Evolutionary conservation across 225 moss, liverwort and hornwort genomes (phyloP).

Genomic region (Climacium dendroides): DNA sequence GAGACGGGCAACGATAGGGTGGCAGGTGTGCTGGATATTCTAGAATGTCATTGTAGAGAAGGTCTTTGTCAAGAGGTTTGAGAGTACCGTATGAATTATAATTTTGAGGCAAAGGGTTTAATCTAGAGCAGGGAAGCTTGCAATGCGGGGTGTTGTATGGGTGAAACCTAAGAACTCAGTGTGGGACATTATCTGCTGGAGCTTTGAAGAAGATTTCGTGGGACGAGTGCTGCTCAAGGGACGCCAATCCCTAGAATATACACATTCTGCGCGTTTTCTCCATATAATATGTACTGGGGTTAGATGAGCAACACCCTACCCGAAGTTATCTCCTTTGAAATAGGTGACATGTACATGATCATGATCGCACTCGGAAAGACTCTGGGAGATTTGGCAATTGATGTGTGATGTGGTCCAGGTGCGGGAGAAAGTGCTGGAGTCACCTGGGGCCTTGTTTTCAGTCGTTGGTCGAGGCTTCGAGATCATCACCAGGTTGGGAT

Average conservation of each 20-base stretch:
- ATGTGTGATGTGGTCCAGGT: slow-evolving; percentile 33
- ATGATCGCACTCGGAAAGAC: neutral
- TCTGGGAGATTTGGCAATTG: neutral
- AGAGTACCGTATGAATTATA: neutral
- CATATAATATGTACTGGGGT: neutral
- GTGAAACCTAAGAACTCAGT: neutral
- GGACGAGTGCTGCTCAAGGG: neutral
- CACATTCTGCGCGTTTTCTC: neutral
- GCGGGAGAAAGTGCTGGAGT: slow-evolving; percentile 59
- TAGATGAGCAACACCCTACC: neutral
- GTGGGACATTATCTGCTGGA: neutral
- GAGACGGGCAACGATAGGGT: neutral
- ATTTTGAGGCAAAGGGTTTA: neutral
- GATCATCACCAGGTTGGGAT: slow-evolving; percentile 61
- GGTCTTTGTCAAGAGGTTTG: neutral
- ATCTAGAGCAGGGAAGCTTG: neutral
- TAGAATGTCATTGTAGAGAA: no score
- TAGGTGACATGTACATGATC: neutral
- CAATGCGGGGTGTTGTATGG: neutral
- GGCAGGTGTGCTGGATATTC: neutral
- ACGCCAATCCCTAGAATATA: neutral
- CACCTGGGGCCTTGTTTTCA: slow-evolving; percentile 52
- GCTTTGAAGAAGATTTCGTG: neutral
- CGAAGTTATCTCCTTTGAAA: neutral
- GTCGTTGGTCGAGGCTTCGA: slow-evolving; percentile 58